Base-by-base conservation (phyloP, 495 filamentous ascomycete species). In the Xylaria sp. region DNA sequence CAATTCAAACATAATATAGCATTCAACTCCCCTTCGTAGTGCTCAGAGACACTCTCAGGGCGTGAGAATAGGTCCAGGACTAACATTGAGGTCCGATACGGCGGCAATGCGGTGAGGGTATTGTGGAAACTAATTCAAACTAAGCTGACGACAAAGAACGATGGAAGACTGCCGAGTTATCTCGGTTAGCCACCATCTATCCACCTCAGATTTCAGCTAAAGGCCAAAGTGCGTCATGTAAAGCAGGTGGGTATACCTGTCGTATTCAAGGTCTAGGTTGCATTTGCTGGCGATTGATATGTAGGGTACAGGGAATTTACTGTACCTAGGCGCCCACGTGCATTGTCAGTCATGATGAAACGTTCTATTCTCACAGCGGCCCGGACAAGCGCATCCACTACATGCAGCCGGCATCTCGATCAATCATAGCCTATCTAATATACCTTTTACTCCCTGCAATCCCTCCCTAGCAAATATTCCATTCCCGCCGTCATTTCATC, bases 91-190 rank as follows among this genome's bases (percentile, higher is more conserved):
- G 14, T 29, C 59, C 43, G 24, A 35, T 46, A 15, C 26, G n/a
- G 41, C 17, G 26, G 24, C 6, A 41, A 59, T 59, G 21, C 24
- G 24, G 26, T 33, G 21, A n/a, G 26, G 19, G 43, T 37, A 64
- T 46, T 66, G 62, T 65, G 44, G 44, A 66, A 66, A 50, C 31
- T 12, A 8, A 35, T 46, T 63, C 61, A 46, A 24, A 33, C 61
- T 46, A 62, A 61, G 19, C 17, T 61, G 35, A 24, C 33, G 12
- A 40, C 11, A 4, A 12, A 61, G 37, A 24, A 64, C 24, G 15
- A 46, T 64, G 21, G 24, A 37, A 64, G 61, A 31, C 40, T 40
- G 19, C 35, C 29, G 21, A 37, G 59, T 40, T 41, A 40, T 61
- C 33, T 61, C 59, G 59, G 37, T 61, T 61, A 26, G 7, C n/a